A percentile compares a stretch with the other conserved stretches of the same genome.
These are phyloP conservation scores for Chlamydomonas asymmetrica DNA, from an alignment of 139 green algal species.

Conservation along the genomic window DNA sequence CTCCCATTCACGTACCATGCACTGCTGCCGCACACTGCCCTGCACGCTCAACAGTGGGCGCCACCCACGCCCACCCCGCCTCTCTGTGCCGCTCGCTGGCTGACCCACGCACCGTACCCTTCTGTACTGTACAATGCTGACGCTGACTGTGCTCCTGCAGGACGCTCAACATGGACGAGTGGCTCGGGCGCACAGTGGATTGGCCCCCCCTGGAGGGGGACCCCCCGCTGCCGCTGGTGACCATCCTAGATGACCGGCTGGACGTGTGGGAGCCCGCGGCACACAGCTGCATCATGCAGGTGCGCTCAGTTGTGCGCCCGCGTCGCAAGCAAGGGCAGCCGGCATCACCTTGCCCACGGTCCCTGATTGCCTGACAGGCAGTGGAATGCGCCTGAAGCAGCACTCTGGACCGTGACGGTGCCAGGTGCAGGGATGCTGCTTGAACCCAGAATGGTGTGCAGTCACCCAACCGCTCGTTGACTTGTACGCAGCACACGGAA, in stretches of 20 bases:
- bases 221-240: conserved; percentile 60
- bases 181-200: conserved; percentile 10
- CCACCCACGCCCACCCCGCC: neutral
- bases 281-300: conserved; percentile 68
- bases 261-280: conserved; percentile 78
- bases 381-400: too few relatives aligned
- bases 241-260: conserved; percentile 80
- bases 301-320: too few relatives aligned
- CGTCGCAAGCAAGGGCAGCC: too few relatives aligned
- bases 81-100: too few relatives aligned
- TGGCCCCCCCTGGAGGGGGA: conserved; percentile 15
- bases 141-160: neutral
- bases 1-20: too few relatives aligned
- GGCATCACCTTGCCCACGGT: too few relatives aligned
- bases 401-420: neutral
- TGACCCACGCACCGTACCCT: too few relatives aligned
- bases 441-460: neutral
- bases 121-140: too few relatives aligned
- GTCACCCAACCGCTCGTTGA: neutral
- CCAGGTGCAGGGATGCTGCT: neutral
- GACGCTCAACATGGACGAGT: conserved; percentile 21
- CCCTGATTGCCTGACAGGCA: too few relatives aligned
- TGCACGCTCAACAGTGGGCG: too few relatives aligned
- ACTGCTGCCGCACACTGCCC: too few relatives aligned
- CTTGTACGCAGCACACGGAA: neutral